Evolutionary conservation across 1,284 basidiomycete genomes (phyloP).

Genomic region (Sphaerobolus stellatus): DNA sequence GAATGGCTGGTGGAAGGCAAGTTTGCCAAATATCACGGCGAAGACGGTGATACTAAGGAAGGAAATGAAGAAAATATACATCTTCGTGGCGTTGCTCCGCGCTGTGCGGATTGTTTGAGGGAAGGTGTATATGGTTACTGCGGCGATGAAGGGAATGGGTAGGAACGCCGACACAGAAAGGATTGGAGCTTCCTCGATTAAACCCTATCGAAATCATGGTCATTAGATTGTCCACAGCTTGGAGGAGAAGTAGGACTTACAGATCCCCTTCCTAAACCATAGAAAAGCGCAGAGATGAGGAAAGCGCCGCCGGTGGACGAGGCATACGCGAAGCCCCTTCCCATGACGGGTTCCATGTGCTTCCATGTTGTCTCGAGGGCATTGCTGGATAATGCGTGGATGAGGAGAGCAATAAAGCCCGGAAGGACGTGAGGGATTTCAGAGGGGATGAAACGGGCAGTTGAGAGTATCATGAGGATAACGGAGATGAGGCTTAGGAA

Average conservation of each 20-base stretch:
- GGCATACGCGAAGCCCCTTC: constrained; percentile 7
- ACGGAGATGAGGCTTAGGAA: constrained; percentile 6
- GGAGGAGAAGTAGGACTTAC: background rate
- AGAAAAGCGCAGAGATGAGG: constrained; percentile 1
- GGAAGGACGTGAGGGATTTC: constrained; percentile 50
- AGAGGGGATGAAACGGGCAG: constrained; percentile 46
- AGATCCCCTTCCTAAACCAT: constrained; percentile 7
- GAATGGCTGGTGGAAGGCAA: constrained; percentile 55
- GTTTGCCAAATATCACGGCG: constrained; percentile 40
- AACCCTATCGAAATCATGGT: constrained; percentile 29
- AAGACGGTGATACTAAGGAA: constrained; percentile 16
- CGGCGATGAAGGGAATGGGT: constrained; percentile 58
- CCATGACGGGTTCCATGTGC: constrained; percentile 1
- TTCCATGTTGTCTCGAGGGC: constrained; percentile 50
- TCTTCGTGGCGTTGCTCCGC: constrained; percentile 45
- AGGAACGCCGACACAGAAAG: constrained; percentile 55
- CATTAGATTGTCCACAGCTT: background rate
- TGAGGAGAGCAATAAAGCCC: constrained; percentile 60
- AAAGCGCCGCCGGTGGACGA: constrained; percentile 1
- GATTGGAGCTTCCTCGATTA: constrained; percentile 36
- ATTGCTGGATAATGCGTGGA: constrained; percentile 58
- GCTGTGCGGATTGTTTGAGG: constrained; percentile 52
- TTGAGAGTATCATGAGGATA: constrained; percentile 49
- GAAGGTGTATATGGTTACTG: constrained; percentile 54
- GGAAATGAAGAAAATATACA: constrained; percentile 54